Evolutionary conservation across 805 yeast genomes (phyloP).

Genomic region (Metschnikowia gelsemii): DNA sequence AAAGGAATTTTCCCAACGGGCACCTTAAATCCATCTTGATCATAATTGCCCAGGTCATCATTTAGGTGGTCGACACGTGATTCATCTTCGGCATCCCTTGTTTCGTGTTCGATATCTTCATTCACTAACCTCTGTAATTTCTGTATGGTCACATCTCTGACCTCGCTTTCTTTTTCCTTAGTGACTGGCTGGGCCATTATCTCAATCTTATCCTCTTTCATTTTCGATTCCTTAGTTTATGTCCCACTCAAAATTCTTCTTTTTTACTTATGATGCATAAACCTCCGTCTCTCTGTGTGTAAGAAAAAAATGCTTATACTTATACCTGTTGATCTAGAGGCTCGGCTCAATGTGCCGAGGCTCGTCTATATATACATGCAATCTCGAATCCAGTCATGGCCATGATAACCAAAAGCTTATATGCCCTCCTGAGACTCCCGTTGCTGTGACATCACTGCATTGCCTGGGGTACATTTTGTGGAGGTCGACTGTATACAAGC

Average conservation of each 20-base stretch:
- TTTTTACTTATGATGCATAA: background rate
- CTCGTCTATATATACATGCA: background rate
- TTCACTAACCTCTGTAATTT: constrained; percentile 29
- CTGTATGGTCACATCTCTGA: constrained; percentile 21
- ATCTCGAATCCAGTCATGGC: too few species aligned
- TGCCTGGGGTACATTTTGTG: background rate
- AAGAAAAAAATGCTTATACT: too few species aligned
- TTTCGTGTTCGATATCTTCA: constrained; percentile 18
- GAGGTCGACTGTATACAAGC: too few species aligned
- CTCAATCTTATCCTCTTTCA: constrained; percentile 22
- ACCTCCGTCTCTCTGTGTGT: background rate
- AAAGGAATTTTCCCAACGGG: constrained; percentile 41
- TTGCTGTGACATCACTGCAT: constrained; percentile 7
- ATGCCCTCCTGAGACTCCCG: constrained; percentile 7
- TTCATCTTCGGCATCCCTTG: background rate
- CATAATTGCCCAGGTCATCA: constrained; percentile 18
- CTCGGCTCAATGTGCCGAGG: background rate
- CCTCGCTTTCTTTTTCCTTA: constrained; percentile 5
- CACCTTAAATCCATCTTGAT: constrained; percentile 37
- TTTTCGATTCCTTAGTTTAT: background rate
- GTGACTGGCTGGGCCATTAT: constrained; percentile 29
- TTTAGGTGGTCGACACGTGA: background rate
- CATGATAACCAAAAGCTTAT: constrained; percentile 7
- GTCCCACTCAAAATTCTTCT: too few species aligned
- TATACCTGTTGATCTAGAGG: background rate